Base-by-base conservation (phyloP, 2,329 filamentous ascomycete genomes). In the Hirsutella rhossiliensis region DNA sequence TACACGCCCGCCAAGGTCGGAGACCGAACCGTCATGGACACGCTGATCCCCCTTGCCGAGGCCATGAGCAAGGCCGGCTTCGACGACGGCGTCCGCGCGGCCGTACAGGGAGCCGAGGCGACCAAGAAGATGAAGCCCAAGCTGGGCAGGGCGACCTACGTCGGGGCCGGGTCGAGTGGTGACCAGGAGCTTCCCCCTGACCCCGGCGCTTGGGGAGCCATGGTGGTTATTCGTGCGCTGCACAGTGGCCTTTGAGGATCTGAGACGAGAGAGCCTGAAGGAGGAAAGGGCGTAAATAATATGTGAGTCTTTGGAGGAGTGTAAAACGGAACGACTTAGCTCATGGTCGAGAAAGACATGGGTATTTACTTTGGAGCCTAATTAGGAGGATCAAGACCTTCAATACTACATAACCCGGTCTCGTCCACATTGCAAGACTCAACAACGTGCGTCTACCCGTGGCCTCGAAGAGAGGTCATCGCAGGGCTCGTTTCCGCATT, bases 201-300 rank as follows among this genome's bases (percentile, higher is more conserved):
- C 57, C 82, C 82, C 0, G 81, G 82, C 28, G 82, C 82, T 5
- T 79, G 80, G 68, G 82, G 80, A n/a, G 71, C 82, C 20, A 78
- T 78, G 71, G 71, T 75, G 15, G 72, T 64, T 2, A 66, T 74
- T 38, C 59, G 62, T 49, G 69, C 66, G 2, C 46, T 72, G 41
- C 49, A 56, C 42, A 55, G 56, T 40, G 49, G 47, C n/a, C 42
- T 48, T 38, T 23, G 31, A 12, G 31, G 13, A 15, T 15, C 31
- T 12, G 13, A 11, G 12, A 9, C 37, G 5, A 5, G 30, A 32
- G 11, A 9, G 11, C 12, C 30, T 32, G 11, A 13, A 32, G 12
- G n/a, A 32, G 30, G 13, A 5, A 5, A 27, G 6, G 23, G 23
- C 23, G n/a, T n/a, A 27, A 7, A 7, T 5, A 27, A 9, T 9